phyloP scores from a whole-genome alignment of 805 yeast species.

The Lipomyces kockii region DNA sequence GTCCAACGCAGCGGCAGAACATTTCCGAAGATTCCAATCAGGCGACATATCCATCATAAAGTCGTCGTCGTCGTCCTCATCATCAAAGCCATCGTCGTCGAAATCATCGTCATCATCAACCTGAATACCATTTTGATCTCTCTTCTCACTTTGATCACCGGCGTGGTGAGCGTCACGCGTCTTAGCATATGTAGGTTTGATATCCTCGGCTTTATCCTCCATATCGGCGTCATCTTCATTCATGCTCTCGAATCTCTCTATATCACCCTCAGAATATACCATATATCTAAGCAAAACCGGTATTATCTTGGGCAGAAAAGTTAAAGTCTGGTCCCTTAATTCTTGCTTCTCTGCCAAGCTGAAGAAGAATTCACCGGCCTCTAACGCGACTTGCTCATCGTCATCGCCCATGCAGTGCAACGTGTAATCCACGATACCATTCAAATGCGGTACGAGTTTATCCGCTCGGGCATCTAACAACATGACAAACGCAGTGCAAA shows the following conservation, averaged over 20 bases:
- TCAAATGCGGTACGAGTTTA: conserved; percentile 74
- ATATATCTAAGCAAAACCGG: conserved; percentile 79
- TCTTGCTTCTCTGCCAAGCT: conserved; percentile 71
- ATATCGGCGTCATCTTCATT: conserved; percentile 78
- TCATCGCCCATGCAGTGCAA: conserved; percentile 70
- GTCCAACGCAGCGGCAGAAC: conserved; percentile 93
- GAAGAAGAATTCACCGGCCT: conserved; percentile 90
- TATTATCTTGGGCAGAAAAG: conserved; percentile 65
- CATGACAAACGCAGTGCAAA: conserved; percentile 75
- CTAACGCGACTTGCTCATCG: conserved; percentile 79
- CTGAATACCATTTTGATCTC: conserved; percentile 32
- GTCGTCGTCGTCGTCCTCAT: conserved; percentile 71
- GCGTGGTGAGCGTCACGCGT: conserved; percentile 52
- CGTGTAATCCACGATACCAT: conserved; percentile 84
- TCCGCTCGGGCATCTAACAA: conserved; percentile 81
- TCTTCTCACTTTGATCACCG: conserved; percentile 30
- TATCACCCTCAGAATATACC: conserved; percentile 86
- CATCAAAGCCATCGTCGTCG: conserved; percentile 68
- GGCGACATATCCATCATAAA: conserved; percentile 47
- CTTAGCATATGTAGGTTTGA: conserved; percentile 78
- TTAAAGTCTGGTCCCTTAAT: conserved; percentile 51
- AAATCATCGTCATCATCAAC: conserved; percentile 50
- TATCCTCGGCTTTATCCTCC: conserved; percentile 86
- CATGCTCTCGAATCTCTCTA: conserved; percentile 62
- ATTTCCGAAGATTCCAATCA: conserved; percentile 90